Percentiles rank a stretch among this genome's conserved stretches.
phyloP scores from a whole-genome alignment of 306 rosid genomes.

The Quercus glauca region DNA sequence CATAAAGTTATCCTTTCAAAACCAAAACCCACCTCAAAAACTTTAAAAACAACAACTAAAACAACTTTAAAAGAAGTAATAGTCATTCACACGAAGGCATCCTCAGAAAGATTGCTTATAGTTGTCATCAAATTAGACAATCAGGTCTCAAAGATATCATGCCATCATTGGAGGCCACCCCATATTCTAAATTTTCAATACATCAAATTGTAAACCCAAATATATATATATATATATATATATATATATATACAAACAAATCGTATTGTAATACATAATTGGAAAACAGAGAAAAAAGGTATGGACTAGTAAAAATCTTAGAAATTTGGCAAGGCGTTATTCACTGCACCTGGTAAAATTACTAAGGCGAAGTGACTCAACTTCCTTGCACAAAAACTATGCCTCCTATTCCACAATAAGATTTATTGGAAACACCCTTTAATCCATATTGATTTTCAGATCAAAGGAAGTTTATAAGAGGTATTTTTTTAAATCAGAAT shows the following conservation, averaged over 20 bases:
- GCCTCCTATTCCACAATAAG: slow-evolving; percentile 34
- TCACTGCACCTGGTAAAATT: slow-evolving; percentile 60
- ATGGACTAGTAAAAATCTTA: no score
- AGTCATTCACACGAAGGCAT: neutral
- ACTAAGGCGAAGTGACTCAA: slow-evolving; percentile 89
- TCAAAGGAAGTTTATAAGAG: slow-evolving; percentile 43
- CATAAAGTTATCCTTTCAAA: slow-evolving; percentile 19
- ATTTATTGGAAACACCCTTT: slow-evolving; percentile 12
- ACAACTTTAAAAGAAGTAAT: fast-evolving
- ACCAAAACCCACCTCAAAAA: neutral
- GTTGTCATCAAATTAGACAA: slow-evolving; percentile 65
- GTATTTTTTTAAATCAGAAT: neutral
- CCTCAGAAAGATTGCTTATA: slow-evolving; percentile 88
- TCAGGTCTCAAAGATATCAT: slow-evolving; percentile 99
- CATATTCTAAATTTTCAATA: neutral
- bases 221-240: neutral
- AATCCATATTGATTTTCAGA: slow-evolving; percentile 19
- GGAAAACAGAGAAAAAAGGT: neutral
- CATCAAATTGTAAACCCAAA: neutral
- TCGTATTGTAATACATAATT: fast-evolving
- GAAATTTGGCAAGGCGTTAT: slow-evolving; percentile 61
- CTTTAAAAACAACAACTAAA: neutral
- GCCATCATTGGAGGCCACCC: slow-evolving; percentile 87
- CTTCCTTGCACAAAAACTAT: slow-evolving; percentile 51
- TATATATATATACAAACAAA: neutral